Evolutionary conservation across 176 grass and related monocot species (phyloP), one percentile per base, ranked within the genome.

Genomic region (Raddia guianensis): DNA sequence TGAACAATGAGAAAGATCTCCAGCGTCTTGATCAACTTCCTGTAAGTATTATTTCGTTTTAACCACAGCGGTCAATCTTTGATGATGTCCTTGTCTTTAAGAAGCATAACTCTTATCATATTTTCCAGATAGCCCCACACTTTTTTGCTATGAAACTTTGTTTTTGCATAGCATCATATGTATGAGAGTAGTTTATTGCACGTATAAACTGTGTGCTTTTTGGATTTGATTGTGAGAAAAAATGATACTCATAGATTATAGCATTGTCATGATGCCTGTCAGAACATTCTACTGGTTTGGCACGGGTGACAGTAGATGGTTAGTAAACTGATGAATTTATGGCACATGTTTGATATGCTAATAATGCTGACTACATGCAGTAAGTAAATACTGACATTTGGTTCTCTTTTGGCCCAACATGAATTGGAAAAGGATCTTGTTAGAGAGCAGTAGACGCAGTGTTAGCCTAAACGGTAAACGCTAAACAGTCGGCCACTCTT

Each of bases 1-100:
- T 99, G 87, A 93, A 95, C 76, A 72, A 90, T 63, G 96, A 99
- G 82, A 99, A 91, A 79, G 96, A 99, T 90, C 93, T 99, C 16
- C 92, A 93, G 72, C 80, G 84, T 49, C 90, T 99, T 8, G 90
- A 99, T 84, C 92, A 95, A 86, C 91, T 95, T 82, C 86, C 88
- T 84, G 96, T 99, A 87, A 91, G 86, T 80, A 37, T 66, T 78
- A 66, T 12, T 76, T 76, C 16, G 8, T 83, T 84, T 75, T 44
- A 68, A 18, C 33, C 80, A 5, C 48, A 72, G 35, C 21, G 11
- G 60, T 33, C 3, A 11, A 49, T 58, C 15, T 84, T 15, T 54
- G 73, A 63, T 78, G 78, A 8, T 45, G 12, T 7, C 16, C 9
- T 49, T 72, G 6, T 70, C 19, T 3, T 33, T 46, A 37, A 72